Percentiles rank a stretch among this genome's conserved stretches.
phyloP scores from a whole-genome alignment of 148 eudicot genomes.

The Chenopodium quinoa region DNA sequence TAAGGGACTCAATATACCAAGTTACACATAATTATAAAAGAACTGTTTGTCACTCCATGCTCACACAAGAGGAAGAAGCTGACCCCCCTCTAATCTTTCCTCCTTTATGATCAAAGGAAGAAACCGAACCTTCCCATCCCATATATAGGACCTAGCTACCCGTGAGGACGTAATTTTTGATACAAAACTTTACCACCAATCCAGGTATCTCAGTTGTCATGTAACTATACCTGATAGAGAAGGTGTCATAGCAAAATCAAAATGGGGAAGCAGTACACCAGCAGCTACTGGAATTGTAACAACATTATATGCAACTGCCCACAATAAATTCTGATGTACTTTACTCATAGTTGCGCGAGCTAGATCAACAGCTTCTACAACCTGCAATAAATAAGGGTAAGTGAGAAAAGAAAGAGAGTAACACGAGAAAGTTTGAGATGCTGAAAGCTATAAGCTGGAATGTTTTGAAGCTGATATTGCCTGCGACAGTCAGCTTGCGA shows the following conservation, averaged over 20 bases:
- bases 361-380: slow-evolving; percentile 81
- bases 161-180: not conserved
- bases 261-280: slow-evolving; percentile 80
- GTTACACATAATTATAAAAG: not conserved
- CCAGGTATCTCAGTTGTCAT: not conserved
- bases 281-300: slow-evolving; percentile 89
- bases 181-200: not conserved
- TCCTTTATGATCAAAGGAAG: no score
- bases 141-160: no score
- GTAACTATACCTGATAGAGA: slow-evolving; percentile 73
- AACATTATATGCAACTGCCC: slow-evolving; percentile 90
- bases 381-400: slow-evolving; percentile 38
- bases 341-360: slow-evolving; percentile 83
- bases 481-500: not conserved
- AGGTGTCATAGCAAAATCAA: slow-evolving; percentile 98
- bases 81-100: no score
- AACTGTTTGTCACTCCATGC: not conserved
- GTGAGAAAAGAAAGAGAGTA: slow-evolving; percentile 8
- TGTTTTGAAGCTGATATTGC: not conserved
- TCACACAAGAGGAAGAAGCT: no score
- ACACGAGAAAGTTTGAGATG: not conserved
- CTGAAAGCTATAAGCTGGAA: not conserved
- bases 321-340: slow-evolving; percentile 84
- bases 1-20: not conserved
- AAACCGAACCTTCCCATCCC: no score